Evolutionary conservation across 306 rosid species (phyloP), one percentile per base, ranked within the genome.

Genomic region (Acacia acuminata): DNA sequence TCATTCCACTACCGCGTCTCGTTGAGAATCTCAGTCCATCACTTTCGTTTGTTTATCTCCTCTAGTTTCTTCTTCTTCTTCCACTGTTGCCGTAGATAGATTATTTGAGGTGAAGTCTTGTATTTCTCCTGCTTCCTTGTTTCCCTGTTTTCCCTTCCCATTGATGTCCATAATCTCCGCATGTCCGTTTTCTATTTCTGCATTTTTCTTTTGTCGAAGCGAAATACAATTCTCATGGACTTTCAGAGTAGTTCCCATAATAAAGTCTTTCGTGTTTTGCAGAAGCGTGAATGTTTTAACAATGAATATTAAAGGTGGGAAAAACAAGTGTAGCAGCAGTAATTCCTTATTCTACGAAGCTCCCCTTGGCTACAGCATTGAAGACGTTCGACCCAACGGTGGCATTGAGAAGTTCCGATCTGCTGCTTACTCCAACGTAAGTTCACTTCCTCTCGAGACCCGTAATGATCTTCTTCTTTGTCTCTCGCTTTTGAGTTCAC

Each of bases 381-480:
- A 91, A 91, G 92, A 91, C 87, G 85, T 87, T 87, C 92, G 94
- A 53, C 94, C 94, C 1, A 84, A 88, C 94, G 94, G 92, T 80
- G 92, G 89, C 75, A 87, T 88, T 67, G 73, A 89, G 43, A 91
- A 87, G 82, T 91, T 89, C 88, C 75, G 84, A 78, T 85, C 94
- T 82, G 85, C 94, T 84, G 92, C 90, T 22, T 91, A 91, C 82
- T 89, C 92, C 87, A 89, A 89, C 86, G 94, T 91, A 86, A 85
- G 81, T 38, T 65, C 38, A 32, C 56, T 75, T 45, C 63, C n/a
- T 9, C 65, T n/a, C 30, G 12, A 58, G 0, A 22, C 30, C 7
- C 25, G 0, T 3, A 0, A 47, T 24, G 40, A 30, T 10, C 15
- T 15, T 40, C 3, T 14, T 16, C 56, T 0, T 69, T 8, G n/a